Percentiles rank a stretch among this genome's conserved stretches.
Conservation (phyloP, 179 eudicot genomes). For the Vitellaria paradoxa region DNA sequence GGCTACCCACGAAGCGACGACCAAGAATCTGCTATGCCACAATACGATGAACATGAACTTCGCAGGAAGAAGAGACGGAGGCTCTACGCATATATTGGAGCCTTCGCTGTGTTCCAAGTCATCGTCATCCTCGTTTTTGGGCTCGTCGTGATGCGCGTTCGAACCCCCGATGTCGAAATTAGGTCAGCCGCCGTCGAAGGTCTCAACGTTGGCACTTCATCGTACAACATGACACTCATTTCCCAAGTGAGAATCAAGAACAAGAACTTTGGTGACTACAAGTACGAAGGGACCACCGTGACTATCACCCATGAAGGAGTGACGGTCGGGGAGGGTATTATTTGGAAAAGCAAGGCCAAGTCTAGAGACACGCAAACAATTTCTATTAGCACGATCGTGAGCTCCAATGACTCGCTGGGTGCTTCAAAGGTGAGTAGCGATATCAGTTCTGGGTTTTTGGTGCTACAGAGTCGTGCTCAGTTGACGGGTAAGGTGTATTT, state of each 20-base stretch:
- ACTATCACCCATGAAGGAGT: slow-evolving; percentile 18
- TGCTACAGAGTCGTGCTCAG: slow-evolving; percentile 13
- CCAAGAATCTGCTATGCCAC: not conserved
- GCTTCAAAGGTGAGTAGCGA: slow-evolving; percentile 10
- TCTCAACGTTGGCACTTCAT: not conserved
- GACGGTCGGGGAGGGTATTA: slow-evolving; percentile 23
- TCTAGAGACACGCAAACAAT: slow-evolving; percentile 17
- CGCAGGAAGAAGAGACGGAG: not conserved
- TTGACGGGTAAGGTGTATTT: slow-evolving; percentile 27
- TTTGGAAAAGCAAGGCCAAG: slow-evolving; percentile 19
- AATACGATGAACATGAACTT: not conserved
- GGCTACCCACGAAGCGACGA: not conserved
- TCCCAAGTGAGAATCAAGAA: slow-evolving; percentile 22
- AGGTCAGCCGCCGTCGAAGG: not conserved
- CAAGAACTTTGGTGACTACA: slow-evolving; percentile 20
- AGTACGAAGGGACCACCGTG: slow-evolving; percentile 15
- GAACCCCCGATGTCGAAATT: slow-evolving; percentile 16
- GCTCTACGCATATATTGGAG: not conserved
- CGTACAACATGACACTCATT: slow-evolving; percentile 20
- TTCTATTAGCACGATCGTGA: slow-evolving; percentile 8
- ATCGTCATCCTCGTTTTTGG: not conserved
- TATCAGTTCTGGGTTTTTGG: slow-evolving; percentile 27
- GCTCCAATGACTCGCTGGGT: not conserved
- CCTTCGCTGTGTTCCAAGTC: not conserved
- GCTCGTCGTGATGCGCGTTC: slow-evolving; percentile 1